A percentile compares a stretch with the other conserved stretches of the same genome.
These are phyloP conservation scores for Myxozyma sirexii DNA, from an alignment of 805 yeast genomes.

Conservation along the genomic window DNA sequence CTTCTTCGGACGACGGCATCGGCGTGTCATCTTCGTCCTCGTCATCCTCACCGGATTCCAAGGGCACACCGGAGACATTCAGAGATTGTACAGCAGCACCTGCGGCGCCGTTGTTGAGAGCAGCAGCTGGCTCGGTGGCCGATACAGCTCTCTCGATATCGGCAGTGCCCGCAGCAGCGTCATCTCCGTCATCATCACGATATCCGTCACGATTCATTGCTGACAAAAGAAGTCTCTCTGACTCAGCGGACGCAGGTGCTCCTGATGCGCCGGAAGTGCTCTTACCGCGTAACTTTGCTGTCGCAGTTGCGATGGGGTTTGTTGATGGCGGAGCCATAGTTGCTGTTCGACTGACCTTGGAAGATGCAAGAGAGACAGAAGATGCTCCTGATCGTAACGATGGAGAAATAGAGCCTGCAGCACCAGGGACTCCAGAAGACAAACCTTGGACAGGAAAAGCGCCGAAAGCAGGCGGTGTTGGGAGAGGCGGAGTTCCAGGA, in stretches of 20 bases:
- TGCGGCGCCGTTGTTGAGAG: constrained; percentile 10
- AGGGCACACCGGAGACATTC: not conserved
- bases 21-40: constrained; percentile 8
- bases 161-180: not conserved
- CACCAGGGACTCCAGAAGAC: not conserved
- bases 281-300: constrained; percentile 9
- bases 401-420: constrained; percentile 2
- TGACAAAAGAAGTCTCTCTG: constrained; percentile 24
- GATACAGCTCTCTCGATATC: constrained; percentile 8
- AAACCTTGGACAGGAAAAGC: constrained; percentile 3
- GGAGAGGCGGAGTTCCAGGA: constrained; percentile 1
- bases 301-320: not conserved
- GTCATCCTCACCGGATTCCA: constrained; percentile 1
- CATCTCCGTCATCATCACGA: constrained; percentile 5
- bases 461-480: not conserved
- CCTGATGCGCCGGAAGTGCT: not conserved
- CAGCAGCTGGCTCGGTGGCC: not conserved
- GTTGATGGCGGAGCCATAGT: constrained; percentile 3
- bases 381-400: constrained; percentile 16
- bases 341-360: not conserved
- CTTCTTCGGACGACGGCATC: not conserved
- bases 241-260: constrained; percentile 2
- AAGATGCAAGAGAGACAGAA: constrained; percentile 9
- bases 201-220: constrained; percentile 11
- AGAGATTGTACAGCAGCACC: constrained; percentile 17